A percentile compares a stretch with the other conserved stretches of the same genome.
phyloP scores from a whole-genome alignment of 768 basidiomycete genomes.

The Tricholoma bakamatsutake region DNA sequence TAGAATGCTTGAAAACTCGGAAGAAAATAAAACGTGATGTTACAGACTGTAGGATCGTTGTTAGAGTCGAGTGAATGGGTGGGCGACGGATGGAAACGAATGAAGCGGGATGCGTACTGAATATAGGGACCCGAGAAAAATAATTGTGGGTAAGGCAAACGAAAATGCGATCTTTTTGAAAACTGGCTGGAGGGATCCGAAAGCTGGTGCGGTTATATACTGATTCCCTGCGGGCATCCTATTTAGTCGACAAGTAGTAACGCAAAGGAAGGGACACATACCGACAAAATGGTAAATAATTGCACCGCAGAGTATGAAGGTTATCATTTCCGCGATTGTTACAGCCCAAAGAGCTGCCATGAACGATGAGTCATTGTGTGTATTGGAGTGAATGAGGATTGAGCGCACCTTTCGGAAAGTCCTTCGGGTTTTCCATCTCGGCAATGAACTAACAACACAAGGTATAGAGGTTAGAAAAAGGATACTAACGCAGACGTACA shows the following conservation, averaged over 20 bases:
- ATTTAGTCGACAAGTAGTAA: background rate
- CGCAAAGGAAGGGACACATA: background rate
- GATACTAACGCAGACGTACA: constrained; percentile 12
- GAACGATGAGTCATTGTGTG: background rate
- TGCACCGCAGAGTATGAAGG: constrained; percentile 38
- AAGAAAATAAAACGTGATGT: constrained; percentile 41
- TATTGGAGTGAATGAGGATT: background rate
- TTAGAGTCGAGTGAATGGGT: background rate
- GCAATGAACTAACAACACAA: constrained; percentile 31
- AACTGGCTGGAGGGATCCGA: constrained; percentile 32
- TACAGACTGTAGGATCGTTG: constrained; percentile 25
- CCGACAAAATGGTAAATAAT: constrained; percentile 34
- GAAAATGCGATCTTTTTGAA: constrained; percentile 39
- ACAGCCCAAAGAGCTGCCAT: constrained; percentile 35
- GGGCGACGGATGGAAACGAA: background rate
- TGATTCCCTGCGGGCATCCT: constrained; percentile 18
- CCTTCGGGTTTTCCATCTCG: constrained; percentile 41
- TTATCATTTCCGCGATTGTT: constrained; percentile 36
- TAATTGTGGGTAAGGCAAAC: constrained; percentile 40
- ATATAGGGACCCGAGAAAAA: constrained; percentile 40
- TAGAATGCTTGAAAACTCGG: constrained; percentile 33
- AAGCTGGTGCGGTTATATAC: constrained; percentile 39
- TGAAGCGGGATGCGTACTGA: constrained; percentile 21
- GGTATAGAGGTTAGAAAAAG: background rate
- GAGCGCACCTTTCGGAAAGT: constrained; percentile 35